Conservation (phyloP, 2,329 filamentous ascomycete species). For the Davidsoniella eucalypti region DNA sequence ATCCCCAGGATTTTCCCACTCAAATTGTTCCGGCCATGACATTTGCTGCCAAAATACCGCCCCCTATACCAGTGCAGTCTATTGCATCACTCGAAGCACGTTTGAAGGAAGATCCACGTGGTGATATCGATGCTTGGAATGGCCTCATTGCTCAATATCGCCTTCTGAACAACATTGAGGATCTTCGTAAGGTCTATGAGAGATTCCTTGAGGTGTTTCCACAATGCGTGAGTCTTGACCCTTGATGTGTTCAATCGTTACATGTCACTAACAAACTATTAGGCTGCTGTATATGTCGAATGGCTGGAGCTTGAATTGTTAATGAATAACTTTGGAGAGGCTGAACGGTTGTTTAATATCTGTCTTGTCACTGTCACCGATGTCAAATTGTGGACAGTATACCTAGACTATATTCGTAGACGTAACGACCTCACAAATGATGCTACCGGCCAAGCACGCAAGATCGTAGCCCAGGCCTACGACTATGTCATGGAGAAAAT, state of each 20-base stretch:
- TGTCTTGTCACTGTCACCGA: conserved; percentile 66
- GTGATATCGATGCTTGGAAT: conserved; percentile 85
- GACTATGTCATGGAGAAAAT: conserved; percentile 83
- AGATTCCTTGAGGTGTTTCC: conserved; percentile 81
- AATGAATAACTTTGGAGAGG: conserved; percentile 61
- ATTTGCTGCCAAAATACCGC: background rate
- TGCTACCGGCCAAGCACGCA: conserved; percentile 56
- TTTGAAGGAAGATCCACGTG: conserved; percentile 80
- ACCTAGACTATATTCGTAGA: conserved; percentile 87
- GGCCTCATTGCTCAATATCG: conserved; percentile 72
- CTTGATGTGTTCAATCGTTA: conserved; percentile 18
- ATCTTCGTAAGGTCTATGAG: conserved; percentile 64
- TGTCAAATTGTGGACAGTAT: conserved; percentile 79
- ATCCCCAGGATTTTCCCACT: background rate
- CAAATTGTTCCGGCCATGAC: conserved; percentile 1
- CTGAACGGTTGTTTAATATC: conserved; percentile 70
- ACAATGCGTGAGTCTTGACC: conserved; percentile 52
- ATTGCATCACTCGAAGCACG: conserved; percentile 75
- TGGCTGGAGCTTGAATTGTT: conserved; percentile 84
- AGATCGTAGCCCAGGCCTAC: conserved; percentile 70
- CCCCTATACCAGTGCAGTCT: conserved; percentile 20
- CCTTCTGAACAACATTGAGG: conserved; percentile 64
- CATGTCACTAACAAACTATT: too few relatives aligned
- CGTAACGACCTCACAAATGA: conserved; percentile 74
- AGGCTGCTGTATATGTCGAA: conserved; percentile 85